Evolutionary conservation across 2,329 filamentous ascomycete genomes (phyloP).

Genomic region (Zymoseptoria passerinii): DNA sequence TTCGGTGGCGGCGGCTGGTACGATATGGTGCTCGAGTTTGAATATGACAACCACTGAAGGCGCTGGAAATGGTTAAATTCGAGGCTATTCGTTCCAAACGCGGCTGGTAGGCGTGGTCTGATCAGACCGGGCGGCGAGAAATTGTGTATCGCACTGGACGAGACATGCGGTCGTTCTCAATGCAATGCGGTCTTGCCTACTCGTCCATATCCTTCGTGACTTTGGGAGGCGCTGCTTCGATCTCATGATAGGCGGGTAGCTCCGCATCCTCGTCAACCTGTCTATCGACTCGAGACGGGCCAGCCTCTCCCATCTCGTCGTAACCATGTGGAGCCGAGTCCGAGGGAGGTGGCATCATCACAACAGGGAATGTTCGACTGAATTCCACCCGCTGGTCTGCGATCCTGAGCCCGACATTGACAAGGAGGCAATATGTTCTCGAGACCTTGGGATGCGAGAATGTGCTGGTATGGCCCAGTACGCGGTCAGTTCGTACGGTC

Average conservation of each 20-base stretch:
- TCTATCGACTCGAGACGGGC: not conserved
- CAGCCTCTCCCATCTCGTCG: not conserved
- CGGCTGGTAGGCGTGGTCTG: not conserved
- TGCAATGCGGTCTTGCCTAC: not conserved
- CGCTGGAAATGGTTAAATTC: not conserved
- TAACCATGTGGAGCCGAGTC: not conserved
- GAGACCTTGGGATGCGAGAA: conserved; percentile 14
- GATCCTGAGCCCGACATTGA: conserved; percentile 11
- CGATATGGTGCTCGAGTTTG: conserved; percentile 58
- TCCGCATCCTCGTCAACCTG: not conserved
- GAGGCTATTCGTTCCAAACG: not conserved
- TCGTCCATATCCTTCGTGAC: not conserved
- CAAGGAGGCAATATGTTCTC: conserved; percentile 8
- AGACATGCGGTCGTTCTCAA: not conserved
- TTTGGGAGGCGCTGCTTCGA: not conserved
- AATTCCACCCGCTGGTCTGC: conserved; percentile 10
- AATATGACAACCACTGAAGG: not conserved
- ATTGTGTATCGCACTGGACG: not conserved
- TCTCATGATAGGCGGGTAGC: not conserved
- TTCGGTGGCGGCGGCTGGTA: conserved; percentile 77
- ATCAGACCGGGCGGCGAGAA: not conserved
- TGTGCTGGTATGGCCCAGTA: conserved; percentile 6
- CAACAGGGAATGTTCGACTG: conserved; percentile 6
- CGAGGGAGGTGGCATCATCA: conserved; percentile 8
- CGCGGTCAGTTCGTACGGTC: conserved; percentile 1